Percentiles rank a stretch among this genome's conserved stretches.
Conservation (phyloP, 2,329 filamentous ascomycete species). For the Biscogniauxia marginata region DNA sequence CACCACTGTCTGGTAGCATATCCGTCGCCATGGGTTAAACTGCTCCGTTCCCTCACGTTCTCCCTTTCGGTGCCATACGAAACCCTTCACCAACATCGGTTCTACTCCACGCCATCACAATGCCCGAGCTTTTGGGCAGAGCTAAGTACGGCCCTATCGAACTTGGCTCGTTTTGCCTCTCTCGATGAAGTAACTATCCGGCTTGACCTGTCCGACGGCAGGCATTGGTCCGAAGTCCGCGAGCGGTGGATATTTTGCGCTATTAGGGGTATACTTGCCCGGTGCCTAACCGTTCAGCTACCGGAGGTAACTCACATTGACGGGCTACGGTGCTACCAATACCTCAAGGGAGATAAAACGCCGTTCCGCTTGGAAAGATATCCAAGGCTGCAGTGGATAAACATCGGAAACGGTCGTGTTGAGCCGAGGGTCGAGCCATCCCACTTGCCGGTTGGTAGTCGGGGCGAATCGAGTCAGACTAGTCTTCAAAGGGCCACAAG, state of each 20-base stretch:
- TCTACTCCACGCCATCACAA: not conserved
- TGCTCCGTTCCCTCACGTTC: conserved; percentile 17
- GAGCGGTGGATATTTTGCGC: conserved; percentile 23
- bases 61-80: conserved; percentile 20
- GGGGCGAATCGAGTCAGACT: not conserved
- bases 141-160: conserved; percentile 19
- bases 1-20: conserved; percentile 13
- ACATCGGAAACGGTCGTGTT: conserved; percentile 1
- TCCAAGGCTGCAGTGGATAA: conserved; percentile 1
- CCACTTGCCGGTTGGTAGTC: not conserved
- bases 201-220: conserved; percentile 16
- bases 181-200: conserved; percentile 17
- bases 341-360: conserved; percentile 7
- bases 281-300: conserved; percentile 17
- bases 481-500: not conserved
- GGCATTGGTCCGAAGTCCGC: conserved; percentile 24
- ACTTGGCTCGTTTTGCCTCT: conserved; percentile 19
- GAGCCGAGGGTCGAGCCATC: conserved; percentile 3
- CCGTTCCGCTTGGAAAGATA: conserved; percentile 16
- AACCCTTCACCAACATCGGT: conserved; percentile 15
- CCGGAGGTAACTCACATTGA: conserved; percentile 17
- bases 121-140: conserved; percentile 14
- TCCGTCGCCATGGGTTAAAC: not conserved
- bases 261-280: conserved; percentile 18
- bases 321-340: conserved; percentile 16